phyloP scores from a whole-genome alignment of 306 rosid species.

The Carpinus fangiana region DNA sequence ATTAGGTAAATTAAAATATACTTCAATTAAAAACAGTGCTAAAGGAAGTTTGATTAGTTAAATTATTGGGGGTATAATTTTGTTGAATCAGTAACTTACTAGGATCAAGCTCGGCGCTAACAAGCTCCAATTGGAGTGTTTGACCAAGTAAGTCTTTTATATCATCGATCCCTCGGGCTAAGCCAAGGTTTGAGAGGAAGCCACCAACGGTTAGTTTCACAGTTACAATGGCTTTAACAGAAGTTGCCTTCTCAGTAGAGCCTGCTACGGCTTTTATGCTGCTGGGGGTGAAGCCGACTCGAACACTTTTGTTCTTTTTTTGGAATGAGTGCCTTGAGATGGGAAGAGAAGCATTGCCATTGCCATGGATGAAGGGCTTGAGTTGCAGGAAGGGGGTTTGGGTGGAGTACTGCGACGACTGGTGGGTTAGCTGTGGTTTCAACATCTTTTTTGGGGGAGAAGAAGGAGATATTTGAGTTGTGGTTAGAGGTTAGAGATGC shows the following conservation, averaged over 20 bases:
- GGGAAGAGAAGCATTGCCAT: slow-evolving; percentile 11
- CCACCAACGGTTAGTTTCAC: slow-evolving; percentile 34
- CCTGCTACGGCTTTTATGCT: slow-evolving; percentile 11
- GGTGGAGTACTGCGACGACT: neutral
- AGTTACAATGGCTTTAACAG: slow-evolving; percentile 33
- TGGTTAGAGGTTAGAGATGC: neutral
- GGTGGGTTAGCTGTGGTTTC: slow-evolving; percentile 23
- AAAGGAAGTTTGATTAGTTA: too few species aligned
- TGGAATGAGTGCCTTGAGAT: neutral
- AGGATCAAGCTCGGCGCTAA: slow-evolving; percentile 42
- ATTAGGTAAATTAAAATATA: too few species aligned
- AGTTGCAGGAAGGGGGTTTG: slow-evolving; percentile 23
- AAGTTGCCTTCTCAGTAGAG: neutral
- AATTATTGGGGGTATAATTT: neutral
- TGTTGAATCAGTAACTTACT: slow-evolving; percentile 29
- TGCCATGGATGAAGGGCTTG: neutral
- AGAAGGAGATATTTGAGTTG: neutral
- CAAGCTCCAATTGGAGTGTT: slow-evolving; percentile 59
- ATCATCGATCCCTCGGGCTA: slow-evolving; percentile 51
- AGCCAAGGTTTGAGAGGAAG: slow-evolving; percentile 45
- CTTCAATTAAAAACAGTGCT: too few species aligned
- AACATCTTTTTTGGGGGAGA: slow-evolving; percentile 22
- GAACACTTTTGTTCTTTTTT: slow-evolving; percentile 9
- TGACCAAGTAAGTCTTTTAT: slow-evolving; percentile 65
- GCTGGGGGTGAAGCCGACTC: neutral